Percentiles rank a stretch among this genome's conserved stretches.
Evolutionary conservation across 1,284 basidiomycete genomes (phyloP).

Genomic region (Trametes polyzona): DNA sequence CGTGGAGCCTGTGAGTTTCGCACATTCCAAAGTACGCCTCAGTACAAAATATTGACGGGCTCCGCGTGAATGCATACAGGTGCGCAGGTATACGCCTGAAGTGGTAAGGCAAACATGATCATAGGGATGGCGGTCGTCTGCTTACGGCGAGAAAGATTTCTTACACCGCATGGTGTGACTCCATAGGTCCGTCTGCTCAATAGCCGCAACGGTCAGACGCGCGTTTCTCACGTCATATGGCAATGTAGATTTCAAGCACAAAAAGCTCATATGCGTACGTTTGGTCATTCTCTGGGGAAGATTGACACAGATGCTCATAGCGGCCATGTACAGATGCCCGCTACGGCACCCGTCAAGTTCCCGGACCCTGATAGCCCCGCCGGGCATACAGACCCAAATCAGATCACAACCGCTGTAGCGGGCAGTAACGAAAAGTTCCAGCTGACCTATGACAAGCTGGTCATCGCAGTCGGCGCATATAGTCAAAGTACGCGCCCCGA

Average conservation of each 20-base stretch:
- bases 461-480: constrained; percentile 86
- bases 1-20: constrained; percentile 72
- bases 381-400: background rate
- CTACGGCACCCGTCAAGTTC: constrained; percentile 49
- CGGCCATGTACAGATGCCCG: constrained; percentile 50
- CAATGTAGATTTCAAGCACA: constrained; percentile 68
- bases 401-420: constrained; percentile 1
- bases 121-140: too few species aligned
- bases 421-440: constrained; percentile 49
- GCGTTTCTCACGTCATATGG: background rate
- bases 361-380: constrained; percentile 19
- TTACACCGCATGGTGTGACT: constrained; percentile 77
- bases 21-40: constrained; percentile 9
- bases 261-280: constrained; percentile 36
- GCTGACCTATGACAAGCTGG: constrained; percentile 73
- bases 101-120: constrained; percentile 45
- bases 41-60: too few species aligned
- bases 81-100: constrained; percentile 58
- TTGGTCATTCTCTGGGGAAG: background rate
- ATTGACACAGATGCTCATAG: background rate
- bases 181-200: constrained; percentile 40
- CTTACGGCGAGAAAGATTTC: constrained; percentile 50
- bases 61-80: constrained; percentile 46
- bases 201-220: background rate
- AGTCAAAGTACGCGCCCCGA: constrained; percentile 63